Conservation (phyloP, 106 monocot species). For the Agapanthus africanus region DNA sequence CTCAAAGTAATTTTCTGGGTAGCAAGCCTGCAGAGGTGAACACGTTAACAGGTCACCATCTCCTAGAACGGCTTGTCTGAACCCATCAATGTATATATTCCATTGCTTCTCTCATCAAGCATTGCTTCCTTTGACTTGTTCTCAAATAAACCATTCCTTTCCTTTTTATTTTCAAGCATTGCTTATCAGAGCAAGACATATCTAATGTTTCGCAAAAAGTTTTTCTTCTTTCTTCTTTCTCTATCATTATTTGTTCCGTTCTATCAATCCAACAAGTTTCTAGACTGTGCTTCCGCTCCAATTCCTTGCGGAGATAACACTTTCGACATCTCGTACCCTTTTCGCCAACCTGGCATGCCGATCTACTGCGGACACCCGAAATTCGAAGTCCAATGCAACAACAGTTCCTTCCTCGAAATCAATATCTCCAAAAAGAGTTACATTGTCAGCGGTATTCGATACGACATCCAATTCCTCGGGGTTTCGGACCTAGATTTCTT, state of each 20-base stretch:
- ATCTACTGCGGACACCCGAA: slow-evolving; percentile 17
- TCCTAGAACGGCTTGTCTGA: too few relatives aligned
- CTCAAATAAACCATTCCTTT: too few relatives aligned
- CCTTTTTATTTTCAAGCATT: too few relatives aligned
- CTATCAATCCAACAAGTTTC: neutral
- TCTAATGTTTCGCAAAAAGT: neutral
- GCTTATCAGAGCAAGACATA: too few relatives aligned
- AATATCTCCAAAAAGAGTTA: neutral
- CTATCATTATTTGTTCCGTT: neutral
- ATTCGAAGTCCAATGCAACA: slow-evolving; percentile 8
- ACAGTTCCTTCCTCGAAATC: neutral
- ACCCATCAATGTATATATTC: too few relatives aligned
- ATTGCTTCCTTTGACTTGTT: too few relatives aligned
- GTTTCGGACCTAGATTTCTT: neutral
- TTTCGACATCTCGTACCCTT: slow-evolving; percentile 17
- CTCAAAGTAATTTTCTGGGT: too few relatives aligned
- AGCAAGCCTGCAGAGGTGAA: too few relatives aligned
- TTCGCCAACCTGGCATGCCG: slow-evolving; percentile 5
- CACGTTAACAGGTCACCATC: too few relatives aligned
- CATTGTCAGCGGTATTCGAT: neutral
- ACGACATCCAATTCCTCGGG: slow-evolving; percentile 6
- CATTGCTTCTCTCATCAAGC: too few relatives aligned
- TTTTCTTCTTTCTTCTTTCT: neutral
- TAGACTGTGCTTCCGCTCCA: neutral
- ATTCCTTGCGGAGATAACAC: neutral